Evolutionary conservation across 2,329 filamentous ascomycete species (phyloP).

Genomic region (Trichophyton benhamiae): DNA sequence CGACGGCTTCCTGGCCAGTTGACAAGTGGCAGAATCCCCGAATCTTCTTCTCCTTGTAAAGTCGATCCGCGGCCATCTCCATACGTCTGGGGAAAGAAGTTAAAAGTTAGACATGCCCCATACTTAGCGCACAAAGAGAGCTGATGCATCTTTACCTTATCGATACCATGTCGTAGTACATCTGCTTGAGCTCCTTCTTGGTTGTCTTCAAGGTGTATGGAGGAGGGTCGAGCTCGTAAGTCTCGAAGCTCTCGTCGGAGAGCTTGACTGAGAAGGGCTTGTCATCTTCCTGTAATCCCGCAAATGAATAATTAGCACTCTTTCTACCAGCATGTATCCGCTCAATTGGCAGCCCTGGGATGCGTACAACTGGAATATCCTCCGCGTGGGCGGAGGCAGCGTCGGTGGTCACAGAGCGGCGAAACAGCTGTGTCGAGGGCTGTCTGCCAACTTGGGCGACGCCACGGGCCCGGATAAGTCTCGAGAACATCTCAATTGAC

Average conservation of each 20-base stretch:
- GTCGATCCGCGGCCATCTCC: conserved; percentile 97
- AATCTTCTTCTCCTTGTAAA: conserved; percentile 99
- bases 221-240: conserved; percentile 94
- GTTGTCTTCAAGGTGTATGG: conserved; percentile 85
- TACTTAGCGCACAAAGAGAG: neutral
- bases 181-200: conserved; percentile 96
- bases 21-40: conserved; percentile 99
- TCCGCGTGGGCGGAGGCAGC: conserved; percentile 84
- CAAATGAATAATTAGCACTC: neutral
- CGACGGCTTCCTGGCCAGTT: conserved; percentile 93
- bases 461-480: conserved; percentile 53
- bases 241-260: conserved; percentile 98
- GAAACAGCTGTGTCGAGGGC: conserved; percentile 37
- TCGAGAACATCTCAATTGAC: conserved; percentile 50
- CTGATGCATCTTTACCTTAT: conserved; percentile 57
- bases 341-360: neutral
- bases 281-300: conserved; percentile 61
- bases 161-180: conserved; percentile 96
- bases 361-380: conserved; percentile 54
- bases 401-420: conserved; percentile 83
- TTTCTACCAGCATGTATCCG: neutral
- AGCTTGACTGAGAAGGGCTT: conserved; percentile 84
- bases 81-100: conserved; percentile 59
- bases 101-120: neutral
- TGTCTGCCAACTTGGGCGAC: conserved; percentile 44